Evolutionary conservation across 1,284 basidiomycete genomes (phyloP).

Genomic region (Ceratobasidium theobromae): DNA sequence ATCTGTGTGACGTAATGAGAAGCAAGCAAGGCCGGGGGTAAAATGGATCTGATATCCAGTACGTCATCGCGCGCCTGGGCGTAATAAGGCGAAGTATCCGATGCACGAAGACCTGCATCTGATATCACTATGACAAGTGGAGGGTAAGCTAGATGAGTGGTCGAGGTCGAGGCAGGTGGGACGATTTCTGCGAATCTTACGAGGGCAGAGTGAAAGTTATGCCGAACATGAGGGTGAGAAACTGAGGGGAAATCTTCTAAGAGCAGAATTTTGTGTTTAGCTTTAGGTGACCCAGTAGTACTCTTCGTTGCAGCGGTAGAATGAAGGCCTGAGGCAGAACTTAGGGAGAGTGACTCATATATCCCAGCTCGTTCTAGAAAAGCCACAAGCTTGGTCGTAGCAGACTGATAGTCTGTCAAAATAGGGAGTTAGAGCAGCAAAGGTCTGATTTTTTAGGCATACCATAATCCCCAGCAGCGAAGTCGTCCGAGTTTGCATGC

Average conservation of each 20-base stretch:
- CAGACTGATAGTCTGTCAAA: conserved; percentile 55
- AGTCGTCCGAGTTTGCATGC: conserved; percentile 63
- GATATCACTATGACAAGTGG: conserved; percentile 86
- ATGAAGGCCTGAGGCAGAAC: conserved; percentile 31
- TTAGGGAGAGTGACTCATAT: conserved; percentile 59
- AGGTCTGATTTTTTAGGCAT: not conserved
- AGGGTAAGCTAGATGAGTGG: conserved; percentile 34
- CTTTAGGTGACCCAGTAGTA: conserved; percentile 35
- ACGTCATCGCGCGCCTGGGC: conserved; percentile 51
- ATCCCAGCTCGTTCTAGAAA: conserved; percentile 75
- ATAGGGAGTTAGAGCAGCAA: conserved; percentile 3
- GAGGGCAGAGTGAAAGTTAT: conserved; percentile 74
- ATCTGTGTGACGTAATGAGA: conserved; percentile 74
- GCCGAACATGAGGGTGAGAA: conserved; percentile 69
- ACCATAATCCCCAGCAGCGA: conserved; percentile 40
- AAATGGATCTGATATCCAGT: conserved; percentile 66
- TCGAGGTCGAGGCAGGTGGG: conserved; percentile 43
- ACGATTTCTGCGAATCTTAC: conserved; percentile 54
- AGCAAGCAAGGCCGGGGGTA: conserved; percentile 60
- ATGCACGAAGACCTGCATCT: conserved; percentile 70
- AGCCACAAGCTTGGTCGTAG: conserved; percentile 71
- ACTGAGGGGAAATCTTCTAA: conserved; percentile 94
- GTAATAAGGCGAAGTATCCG: conserved; percentile 51
- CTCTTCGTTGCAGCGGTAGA: conserved; percentile 38
- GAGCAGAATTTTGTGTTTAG: conserved; percentile 63